A percentile compares a stretch with the other conserved stretches of the same genome.
phyloP scores from a whole-genome alignment of 2,329 filamentous ascomycete genomes.

The Neofusicoccum umdonicola region DNA sequence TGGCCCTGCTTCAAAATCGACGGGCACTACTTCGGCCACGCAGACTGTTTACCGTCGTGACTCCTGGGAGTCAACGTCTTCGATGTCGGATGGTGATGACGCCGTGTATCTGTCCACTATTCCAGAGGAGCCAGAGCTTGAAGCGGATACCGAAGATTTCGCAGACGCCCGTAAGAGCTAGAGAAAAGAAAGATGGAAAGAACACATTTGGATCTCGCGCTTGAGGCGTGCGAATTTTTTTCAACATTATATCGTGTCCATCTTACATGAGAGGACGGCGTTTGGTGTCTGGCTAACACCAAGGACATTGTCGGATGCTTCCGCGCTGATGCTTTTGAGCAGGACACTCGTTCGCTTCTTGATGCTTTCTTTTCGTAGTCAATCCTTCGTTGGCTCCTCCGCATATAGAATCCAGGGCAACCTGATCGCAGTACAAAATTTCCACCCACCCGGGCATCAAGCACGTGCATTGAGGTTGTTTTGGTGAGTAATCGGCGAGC shows the following conservation, averaged over 20 bases:
- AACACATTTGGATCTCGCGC: no score
- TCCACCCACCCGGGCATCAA: no score
- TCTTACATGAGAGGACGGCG: not conserved
- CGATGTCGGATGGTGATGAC: not conserved
- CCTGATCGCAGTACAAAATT: not conserved
- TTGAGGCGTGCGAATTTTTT: no score
- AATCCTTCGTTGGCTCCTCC: not conserved
- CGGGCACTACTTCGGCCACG: no score
- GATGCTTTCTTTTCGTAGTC: not conserved
- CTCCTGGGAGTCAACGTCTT: not conserved
- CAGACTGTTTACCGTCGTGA: not conserved
- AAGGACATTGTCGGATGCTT: not conserved
- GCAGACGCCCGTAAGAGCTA: no score
- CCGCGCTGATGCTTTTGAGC: not conserved
- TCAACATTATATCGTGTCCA: no score
- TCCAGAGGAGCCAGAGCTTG: not conserved
- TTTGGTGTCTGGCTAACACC: not conserved
- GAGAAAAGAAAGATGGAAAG: not conserved
- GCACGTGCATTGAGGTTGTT: no score
- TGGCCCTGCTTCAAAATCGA: not conserved
- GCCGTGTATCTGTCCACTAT: slow-evolving; percentile 1
- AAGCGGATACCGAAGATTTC: not conserved
- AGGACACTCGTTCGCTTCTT: not conserved
- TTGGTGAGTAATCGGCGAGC: no score
- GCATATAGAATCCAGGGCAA: not conserved